Percentiles rank a stretch among this genome's conserved stretches.
phyloP scores from a whole-genome alignment of 345 rosid genomes.

The Cardiospermum halicacabum region DNA sequence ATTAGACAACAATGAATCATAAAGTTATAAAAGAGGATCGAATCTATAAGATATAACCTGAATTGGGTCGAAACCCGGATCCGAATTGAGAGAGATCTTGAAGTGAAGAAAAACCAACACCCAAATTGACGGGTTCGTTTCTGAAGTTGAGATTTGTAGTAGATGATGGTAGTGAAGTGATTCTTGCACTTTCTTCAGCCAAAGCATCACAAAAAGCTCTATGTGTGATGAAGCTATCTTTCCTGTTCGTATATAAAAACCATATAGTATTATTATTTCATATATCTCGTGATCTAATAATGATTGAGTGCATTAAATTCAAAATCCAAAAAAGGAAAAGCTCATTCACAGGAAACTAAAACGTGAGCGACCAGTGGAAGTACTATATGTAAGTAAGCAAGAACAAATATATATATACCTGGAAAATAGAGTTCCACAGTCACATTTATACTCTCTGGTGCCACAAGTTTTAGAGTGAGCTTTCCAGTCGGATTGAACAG shows the following conservation, averaged over 20 bases:
- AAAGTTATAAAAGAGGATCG: too few relatives aligned
- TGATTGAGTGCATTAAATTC: slow-evolving; percentile 34
- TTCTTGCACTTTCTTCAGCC: slow-evolving; percentile 72
- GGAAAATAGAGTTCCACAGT: slow-evolving; percentile 91
- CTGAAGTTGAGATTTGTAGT: slow-evolving; percentile 60
- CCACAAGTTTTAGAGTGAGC: slow-evolving; percentile 98
- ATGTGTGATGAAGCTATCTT: slow-evolving; percentile 93
- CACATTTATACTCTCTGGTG: slow-evolving; percentile 91
- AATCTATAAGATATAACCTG: too few relatives aligned
- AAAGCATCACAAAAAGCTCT: slow-evolving; percentile 96
- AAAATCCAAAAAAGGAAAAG: slow-evolving; percentile 20
- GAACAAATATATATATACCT: slow-evolving; percentile 35
- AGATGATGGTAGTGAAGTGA: slow-evolving; percentile 39
- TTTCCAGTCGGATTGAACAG: slow-evolving; percentile 96
- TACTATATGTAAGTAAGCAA: background rate
- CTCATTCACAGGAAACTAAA: background rate
- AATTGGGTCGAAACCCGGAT: slow-evolving; percentile 43
- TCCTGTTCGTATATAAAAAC: slow-evolving; percentile 38
- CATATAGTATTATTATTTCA: slow-evolving; percentile 3
- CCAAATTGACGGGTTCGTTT: slow-evolving; percentile 39
- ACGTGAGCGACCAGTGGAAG: background rate
- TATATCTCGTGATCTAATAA: slow-evolving; percentile 11
- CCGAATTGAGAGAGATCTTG: slow-evolving; percentile 49
- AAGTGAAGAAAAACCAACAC: slow-evolving; percentile 41
- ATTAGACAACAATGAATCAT: background rate